Evolutionary conservation across 805 yeast genomes (phyloP).

Genomic region (Clavispora fructus): DNA sequence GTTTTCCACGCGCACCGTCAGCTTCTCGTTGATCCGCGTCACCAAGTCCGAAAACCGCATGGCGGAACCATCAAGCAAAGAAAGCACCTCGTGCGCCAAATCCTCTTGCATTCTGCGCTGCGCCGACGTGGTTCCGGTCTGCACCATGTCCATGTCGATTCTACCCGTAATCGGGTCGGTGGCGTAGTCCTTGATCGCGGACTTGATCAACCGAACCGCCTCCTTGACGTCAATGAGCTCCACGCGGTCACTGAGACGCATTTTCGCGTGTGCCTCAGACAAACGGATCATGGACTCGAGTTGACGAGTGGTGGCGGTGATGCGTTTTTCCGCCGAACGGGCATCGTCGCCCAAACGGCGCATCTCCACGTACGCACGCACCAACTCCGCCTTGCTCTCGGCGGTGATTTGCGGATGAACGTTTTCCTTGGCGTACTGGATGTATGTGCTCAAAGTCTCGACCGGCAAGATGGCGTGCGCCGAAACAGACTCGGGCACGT

Average conservation of each 20-base stretch:
- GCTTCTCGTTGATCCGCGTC: conserved; percentile 59
- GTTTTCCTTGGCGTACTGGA: conserved; percentile 90
- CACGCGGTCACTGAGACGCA: conserved; percentile 74
- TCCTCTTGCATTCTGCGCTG: conserved; percentile 77
- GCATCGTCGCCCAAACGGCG: conserved; percentile 90
- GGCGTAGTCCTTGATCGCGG: conserved; percentile 96
- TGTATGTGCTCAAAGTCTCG: conserved; percentile 81
- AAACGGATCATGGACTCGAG: conserved; percentile 92
- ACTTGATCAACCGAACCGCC: conserved; percentile 85
- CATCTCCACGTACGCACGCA: conserved; percentile 86
- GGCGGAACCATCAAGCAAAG: conserved; percentile 46
- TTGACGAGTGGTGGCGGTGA: conserved; percentile 97
- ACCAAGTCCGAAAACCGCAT: conserved; percentile 57
- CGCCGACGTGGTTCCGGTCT: conserved; percentile 89
- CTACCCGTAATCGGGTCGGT: conserved; percentile 96
- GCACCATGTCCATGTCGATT: conserved; percentile 95
- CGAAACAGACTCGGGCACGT: conserved; percentile 69
- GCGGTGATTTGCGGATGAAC: conserved; percentile 73
- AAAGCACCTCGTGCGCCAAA: conserved; percentile 55
- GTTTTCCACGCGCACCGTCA: conserved; percentile 62
- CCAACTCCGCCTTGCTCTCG: conserved; percentile 80
- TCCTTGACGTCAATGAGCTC: conserved; percentile 81
- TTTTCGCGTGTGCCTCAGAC: conserved; percentile 95
- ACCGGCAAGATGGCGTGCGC: conserved; percentile 69
- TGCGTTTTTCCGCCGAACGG: conserved; percentile 77